These are phyloP conservation scores for Boechera divaricarpa DNA, from an alignment of 345 rosid genomes.

Conservation along the genomic window DNA sequence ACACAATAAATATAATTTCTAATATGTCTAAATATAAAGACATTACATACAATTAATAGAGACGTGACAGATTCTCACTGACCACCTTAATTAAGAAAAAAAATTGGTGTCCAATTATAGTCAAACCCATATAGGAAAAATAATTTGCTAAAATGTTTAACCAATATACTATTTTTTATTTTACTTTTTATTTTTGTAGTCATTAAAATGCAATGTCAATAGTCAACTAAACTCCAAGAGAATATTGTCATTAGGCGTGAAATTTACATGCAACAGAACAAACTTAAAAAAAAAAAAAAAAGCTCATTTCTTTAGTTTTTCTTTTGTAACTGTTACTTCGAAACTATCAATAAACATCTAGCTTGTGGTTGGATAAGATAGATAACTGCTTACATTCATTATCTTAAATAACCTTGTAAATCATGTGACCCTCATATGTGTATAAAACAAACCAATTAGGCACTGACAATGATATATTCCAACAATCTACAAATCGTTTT, in stretches of 20 bases:
- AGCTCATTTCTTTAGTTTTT: neutral
- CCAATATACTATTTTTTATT: neutral
- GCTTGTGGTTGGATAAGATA: conserved; percentile 18
- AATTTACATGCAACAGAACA: neutral
- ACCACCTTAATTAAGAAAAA: conserved; percentile 1
- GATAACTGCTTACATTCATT: neutral
- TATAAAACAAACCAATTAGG: conserved; percentile 13
- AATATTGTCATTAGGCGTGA: neutral
- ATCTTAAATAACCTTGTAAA: neutral
- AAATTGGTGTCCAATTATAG: neutral
- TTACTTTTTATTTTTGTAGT: neutral
- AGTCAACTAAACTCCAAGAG: conserved; percentile 4
- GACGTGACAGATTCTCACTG: neutral
- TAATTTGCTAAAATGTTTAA: neutral
- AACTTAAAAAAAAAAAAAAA: neutral
- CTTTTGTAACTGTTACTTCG: conserved; percentile 17
- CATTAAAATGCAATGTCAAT: neutral
- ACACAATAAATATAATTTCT: neutral
- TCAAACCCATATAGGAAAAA: neutral
- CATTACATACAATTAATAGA: conserved; percentile 12
- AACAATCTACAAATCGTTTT: neutral
- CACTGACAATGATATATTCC: neutral
- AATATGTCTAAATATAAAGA: neutral
- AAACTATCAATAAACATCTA: neutral
- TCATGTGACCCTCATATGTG: neutral